Evolutionary conservation across 1,284 basidiomycete genomes (phyloP), one percentile per base, ranked within the genome.

Genomic region (Gymnopus androsaceus): DNA sequence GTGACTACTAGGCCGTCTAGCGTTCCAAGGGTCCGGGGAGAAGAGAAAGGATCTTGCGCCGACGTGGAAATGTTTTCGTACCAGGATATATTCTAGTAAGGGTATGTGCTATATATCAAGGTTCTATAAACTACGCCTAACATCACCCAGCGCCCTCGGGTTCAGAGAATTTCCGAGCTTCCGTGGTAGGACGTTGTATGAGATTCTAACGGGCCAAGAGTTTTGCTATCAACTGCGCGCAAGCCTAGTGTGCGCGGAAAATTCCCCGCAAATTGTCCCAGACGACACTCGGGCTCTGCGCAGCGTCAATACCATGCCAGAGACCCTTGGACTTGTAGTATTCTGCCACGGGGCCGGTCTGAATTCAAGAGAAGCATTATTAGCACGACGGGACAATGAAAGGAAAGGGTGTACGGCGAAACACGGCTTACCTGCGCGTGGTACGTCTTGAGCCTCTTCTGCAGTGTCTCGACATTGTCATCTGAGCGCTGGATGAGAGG

Each of bases 261-360:
- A 56, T 25, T 64, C 83, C 80, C 57, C 80, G 75, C 64, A 98
- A 75, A 72, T 85, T 87, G 62, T 90, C 85, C 95, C 95, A 98
- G 27, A 98, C 95, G 57, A 97, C 82, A 60, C 80, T 83, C 15
- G 96, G 96, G 41, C 88, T 84, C 77, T 98, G 96, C 27, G 95
- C 90, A 56, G 95, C 96, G 69, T 99, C 96, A 62, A 99, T 83
- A 42, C 88, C 89, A 54, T 82, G 78, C 93, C 93, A 96, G 51
- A 96, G 82, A 48, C 92, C 90, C 67, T 94, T 90, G 64, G 83
- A 81, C 74, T 90, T 92, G 85, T 99, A 99, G 80, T 97, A 98
- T 53, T 94, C 94, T n/a, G 95, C 91, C 27, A 99, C 96, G 30
- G 95, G 95, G 3, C 89, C 90, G 21, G 96, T 99, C 75, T 97